These are phyloP conservation scores for Microbotryomycetes sp. DNA, from an alignment of 1,284 basidiomycete species.

Conservation along the genomic window DNA sequence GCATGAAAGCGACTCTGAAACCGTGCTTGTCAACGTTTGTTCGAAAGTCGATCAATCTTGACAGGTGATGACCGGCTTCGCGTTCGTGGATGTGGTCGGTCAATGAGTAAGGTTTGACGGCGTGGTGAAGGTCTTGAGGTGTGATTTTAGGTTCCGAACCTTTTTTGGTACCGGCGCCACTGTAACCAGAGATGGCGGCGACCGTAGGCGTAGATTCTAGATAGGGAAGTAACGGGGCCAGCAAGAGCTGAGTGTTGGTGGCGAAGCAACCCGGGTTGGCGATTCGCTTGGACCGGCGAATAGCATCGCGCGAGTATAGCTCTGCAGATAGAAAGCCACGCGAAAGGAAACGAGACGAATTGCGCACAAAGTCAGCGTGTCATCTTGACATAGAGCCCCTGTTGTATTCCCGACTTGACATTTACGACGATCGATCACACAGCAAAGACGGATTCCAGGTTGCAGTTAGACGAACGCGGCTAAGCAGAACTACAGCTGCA, in stretches of 20 bases:
- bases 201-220: conserved; percentile 69
- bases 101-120: conserved; percentile 74
- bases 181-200: conserved; percentile 89
- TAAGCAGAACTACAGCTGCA: too few relatives aligned
- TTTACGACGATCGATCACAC: too few relatives aligned
- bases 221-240: conserved; percentile 77
- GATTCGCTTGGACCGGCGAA: conserved; percentile 70
- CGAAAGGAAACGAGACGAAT: neutral
- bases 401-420: too few relatives aligned
- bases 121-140: conserved; percentile 65
- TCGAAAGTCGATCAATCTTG: conserved; percentile 45
- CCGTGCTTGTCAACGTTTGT: conserved; percentile 21
- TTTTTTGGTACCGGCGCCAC: conserved; percentile 83
- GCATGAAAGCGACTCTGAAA: conserved; percentile 76
- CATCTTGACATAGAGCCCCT: too few relatives aligned
- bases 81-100: conserved; percentile 99
- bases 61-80: conserved; percentile 78
- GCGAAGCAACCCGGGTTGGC: conserved; percentile 98
- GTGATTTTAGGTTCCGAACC: conserved; percentile 70
- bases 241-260: conserved; percentile 81
- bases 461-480: too few relatives aligned
- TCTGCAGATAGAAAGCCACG: conserved; percentile 58
- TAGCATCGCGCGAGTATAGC: conserved; percentile 68
- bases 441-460: too few relatives aligned
- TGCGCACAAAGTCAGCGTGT: neutral